phyloP scores from a whole-genome alignment of 805 yeast species.

The Saturnispora bothae region DNA sequence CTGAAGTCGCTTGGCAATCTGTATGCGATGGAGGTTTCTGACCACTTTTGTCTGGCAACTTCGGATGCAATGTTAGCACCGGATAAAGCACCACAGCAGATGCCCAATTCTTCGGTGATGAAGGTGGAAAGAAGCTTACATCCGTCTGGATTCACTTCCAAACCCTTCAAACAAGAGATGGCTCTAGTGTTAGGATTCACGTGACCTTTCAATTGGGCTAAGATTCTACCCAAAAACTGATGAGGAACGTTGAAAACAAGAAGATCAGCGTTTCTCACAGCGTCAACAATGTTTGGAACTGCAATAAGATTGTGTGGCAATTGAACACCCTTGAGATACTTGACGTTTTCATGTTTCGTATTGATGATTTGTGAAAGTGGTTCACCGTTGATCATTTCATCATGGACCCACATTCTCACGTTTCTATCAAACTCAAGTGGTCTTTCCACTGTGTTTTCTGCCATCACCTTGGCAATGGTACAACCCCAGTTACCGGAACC shows the following conservation, averaged over 20 bases:
- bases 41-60: constrained; percentile 91
- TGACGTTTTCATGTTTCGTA: constrained; percentile 84
- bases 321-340: constrained; percentile 80
- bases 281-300: constrained; percentile 68
- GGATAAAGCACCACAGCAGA: constrained; percentile 90
- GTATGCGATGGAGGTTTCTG: constrained; percentile 96
- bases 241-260: constrained; percentile 93
- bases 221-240: constrained; percentile 77
- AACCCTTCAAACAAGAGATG: constrained; percentile 91
- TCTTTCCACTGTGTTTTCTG: constrained; percentile 72
- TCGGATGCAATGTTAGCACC: constrained; percentile 98
- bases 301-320: constrained; percentile 85
- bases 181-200: constrained; percentile 69
- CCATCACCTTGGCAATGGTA: constrained; percentile 88
- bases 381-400: constrained; percentile 69
- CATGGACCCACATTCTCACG: constrained; percentile 96
- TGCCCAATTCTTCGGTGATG: constrained; percentile 70
- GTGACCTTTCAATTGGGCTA: constrained; percentile 66
- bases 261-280: constrained; percentile 75
- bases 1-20: constrained; percentile 58
- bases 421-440: constrained; percentile 58
- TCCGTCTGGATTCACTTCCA: constrained; percentile 78
- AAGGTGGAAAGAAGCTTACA: constrained; percentile 73
- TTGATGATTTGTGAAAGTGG: constrained; percentile 88
- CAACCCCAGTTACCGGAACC: constrained; percentile 99